Percentiles rank a stretch among this genome's conserved stretches.
Evolutionary conservation across 1,284 basidiomycete genomes (phyloP).

Genomic region (Vanrija humicola): DNA sequence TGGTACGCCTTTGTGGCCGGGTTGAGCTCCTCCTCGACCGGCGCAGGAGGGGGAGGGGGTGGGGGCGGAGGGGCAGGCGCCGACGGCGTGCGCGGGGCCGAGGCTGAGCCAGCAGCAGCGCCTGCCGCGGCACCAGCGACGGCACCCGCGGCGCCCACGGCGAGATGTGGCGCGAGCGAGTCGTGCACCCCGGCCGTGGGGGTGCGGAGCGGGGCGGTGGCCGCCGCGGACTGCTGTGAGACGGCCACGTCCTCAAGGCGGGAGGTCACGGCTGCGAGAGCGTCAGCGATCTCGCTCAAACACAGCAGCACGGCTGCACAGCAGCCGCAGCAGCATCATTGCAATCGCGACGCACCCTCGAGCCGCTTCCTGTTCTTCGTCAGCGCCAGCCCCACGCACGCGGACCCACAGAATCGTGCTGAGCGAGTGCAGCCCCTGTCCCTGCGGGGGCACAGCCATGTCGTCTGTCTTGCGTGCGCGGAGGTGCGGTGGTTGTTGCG

Average conservation of each 20-base stretch:
- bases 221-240: constrained; percentile 40
- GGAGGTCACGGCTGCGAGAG: constrained; percentile 75
- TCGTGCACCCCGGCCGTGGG: constrained; percentile 45
- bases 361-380: constrained; percentile 40
- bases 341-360: constrained; percentile 55
- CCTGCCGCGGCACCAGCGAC: constrained; percentile 46
- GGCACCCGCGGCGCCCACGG: constrained; percentile 34
- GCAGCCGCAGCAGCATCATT: not conserved
- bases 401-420: constrained; percentile 44
- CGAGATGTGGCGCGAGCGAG: constrained; percentile 34
- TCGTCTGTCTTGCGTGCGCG: not conserved
- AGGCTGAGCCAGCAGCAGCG: constrained; percentile 17
- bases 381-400: constrained; percentile 36
- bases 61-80: constrained; percentile 45
- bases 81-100: constrained; percentile 9
- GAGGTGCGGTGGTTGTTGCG: not conserved
- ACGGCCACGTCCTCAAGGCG: constrained; percentile 86
- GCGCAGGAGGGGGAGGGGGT: constrained; percentile 49
- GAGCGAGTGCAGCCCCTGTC: constrained; percentile 41
- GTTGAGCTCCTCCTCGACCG: constrained; percentile 52
- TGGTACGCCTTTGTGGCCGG: constrained; percentile 69
- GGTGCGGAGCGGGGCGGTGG: constrained; percentile 24
- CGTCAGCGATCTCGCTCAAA: not conserved
- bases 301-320: not conserved
- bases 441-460: constrained; percentile 20